Evolutionary conservation across 2,329 filamentous ascomycete species (phyloP).

Genomic region (Cordyceps cicadae): DNA sequence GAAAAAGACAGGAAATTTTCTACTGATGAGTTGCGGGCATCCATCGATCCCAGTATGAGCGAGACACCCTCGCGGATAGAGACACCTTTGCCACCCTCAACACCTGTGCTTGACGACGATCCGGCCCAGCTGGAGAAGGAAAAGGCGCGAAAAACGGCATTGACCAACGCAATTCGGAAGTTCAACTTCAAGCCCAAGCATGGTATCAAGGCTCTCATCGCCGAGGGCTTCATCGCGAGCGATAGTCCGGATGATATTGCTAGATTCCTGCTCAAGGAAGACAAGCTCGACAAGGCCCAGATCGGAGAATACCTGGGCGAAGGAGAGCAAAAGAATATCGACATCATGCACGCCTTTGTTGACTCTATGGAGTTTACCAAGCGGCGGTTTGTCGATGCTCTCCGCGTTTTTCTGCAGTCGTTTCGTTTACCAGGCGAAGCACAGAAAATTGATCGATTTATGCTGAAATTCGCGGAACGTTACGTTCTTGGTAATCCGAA

Average conservation of each 20-base stretch:
- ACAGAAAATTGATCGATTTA: conserved; percentile 98
- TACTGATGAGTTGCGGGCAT: conserved; percentile 43
- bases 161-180: conserved; percentile 78
- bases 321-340: conserved; percentile 85
- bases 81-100: conserved; percentile 51
- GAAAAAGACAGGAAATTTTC: conserved; percentile 31
- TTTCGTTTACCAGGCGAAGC: conserved; percentile 94
- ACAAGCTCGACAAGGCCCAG: conserved; percentile 80
- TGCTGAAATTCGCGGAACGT: conserved; percentile 96
- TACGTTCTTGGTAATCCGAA: conserved; percentile 94
- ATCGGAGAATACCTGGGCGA: conserved; percentile 94
- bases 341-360: conserved; percentile 97
- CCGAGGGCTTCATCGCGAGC: conserved; percentile 79
- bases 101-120: conserved; percentile 73
- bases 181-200: conserved; percentile 99
- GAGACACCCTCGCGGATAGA: conserved; percentile 55
- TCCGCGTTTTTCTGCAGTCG: conserved; percentile 85
- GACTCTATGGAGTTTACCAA: conserved; percentile 90
- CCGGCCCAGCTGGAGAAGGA: conserved; percentile 90
- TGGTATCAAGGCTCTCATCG: conserved; percentile 74
- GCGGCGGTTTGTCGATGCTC: conserved; percentile 83
- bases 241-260: conserved; percentile 76
- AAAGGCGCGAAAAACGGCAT: conserved; percentile 86
- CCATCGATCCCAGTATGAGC: conserved; percentile 57
- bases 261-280: conserved; percentile 69